phyloP scores from a whole-genome alignment of 352 stramenopile species.

The Pythium phragmitis region DNA sequence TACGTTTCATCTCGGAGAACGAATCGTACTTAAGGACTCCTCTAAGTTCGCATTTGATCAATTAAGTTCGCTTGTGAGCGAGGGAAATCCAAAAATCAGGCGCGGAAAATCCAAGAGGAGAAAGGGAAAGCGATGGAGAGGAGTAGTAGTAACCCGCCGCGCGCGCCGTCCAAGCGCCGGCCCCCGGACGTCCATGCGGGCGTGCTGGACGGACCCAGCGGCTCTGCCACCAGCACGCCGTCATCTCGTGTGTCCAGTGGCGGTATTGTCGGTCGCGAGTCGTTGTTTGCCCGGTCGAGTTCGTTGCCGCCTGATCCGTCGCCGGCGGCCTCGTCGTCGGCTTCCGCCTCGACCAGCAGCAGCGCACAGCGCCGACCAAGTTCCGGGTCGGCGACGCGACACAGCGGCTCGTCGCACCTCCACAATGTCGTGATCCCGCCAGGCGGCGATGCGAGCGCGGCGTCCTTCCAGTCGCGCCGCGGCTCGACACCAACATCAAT shows the following conservation, averaged over 20 bases:
- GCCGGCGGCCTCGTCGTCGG: slow-evolving; percentile 1
- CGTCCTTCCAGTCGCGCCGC: not conserved
- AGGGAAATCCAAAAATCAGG: not conserved
- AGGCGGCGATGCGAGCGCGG: not conserved
- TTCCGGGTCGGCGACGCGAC: slow-evolving; percentile 17
- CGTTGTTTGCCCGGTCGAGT: slow-evolving; percentile 7
- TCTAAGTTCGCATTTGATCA: no score
- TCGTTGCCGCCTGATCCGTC: slow-evolving; percentile 8
- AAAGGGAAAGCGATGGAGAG: slow-evolving; percentile 21
- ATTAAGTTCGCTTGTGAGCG: no score
- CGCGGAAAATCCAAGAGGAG: slow-evolving; percentile 4
- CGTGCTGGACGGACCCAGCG: slow-evolving; percentile 6
- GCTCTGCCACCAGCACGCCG: not conserved
- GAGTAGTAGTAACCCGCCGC: slow-evolving; percentile 26
- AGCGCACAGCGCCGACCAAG: slow-evolving; percentile 13
- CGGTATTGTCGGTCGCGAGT: slow-evolving; percentile 11
- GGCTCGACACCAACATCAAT: slow-evolving; percentile 6
- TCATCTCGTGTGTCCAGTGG: not conserved
- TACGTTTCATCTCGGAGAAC: not conserved
- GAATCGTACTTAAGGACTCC: no score
- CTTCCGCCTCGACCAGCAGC: not conserved
- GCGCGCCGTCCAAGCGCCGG: slow-evolving; percentile 32
- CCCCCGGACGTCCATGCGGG: slow-evolving; percentile 14
- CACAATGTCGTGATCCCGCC: slow-evolving; percentile 32
- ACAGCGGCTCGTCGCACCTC: not conserved